Percentiles rank a stretch among this genome's conserved stretches.
These are phyloP conservation scores for Candida tropicalis DNA, from an alignment of 1,139 yeast species.

Conservation along the genomic window DNA sequence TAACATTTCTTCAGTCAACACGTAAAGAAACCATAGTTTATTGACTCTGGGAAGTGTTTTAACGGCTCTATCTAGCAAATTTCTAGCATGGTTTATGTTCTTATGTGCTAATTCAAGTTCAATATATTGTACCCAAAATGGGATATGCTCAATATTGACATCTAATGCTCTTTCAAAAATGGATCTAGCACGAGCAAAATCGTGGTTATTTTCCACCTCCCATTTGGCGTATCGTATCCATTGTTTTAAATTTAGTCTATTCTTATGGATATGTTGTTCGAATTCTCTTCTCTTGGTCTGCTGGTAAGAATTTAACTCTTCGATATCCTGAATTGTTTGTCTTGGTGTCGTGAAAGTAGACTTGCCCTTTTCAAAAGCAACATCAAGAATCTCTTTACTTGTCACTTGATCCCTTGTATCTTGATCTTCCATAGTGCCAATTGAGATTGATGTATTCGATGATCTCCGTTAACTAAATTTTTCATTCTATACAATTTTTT, in stretches of 20 bases:
- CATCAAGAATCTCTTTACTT: conserved; percentile 42
- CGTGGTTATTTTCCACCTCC: conserved; percentile 78
- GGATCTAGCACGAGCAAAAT: conserved; percentile 74
- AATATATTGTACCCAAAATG: conserved; percentile 84
- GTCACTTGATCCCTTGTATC: conserved; percentile 24
- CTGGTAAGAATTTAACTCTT: conserved; percentile 77
- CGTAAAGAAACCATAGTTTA: conserved; percentile 84
- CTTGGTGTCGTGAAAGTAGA: conserved; percentile 32
- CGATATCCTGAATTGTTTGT: conserved; percentile 70
- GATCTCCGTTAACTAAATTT: not conserved
- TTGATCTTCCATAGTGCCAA: not conserved
- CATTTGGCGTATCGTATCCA: conserved; percentile 93
- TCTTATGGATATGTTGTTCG: conserved; percentile 83
- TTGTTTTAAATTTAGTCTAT: conserved; percentile 78
- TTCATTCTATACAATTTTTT: not conserved
- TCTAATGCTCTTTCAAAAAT: conserved; percentile 86
- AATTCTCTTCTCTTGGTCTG: conserved; percentile 76
- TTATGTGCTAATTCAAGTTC: conserved; percentile 73
- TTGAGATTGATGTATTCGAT: not conserved
- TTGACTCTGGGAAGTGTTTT: conserved; percentile 74
- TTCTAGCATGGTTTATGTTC: conserved; percentile 87
- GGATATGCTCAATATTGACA: conserved; percentile 72
- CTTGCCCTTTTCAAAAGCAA: conserved; percentile 34
- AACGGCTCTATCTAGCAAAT: conserved; percentile 78
- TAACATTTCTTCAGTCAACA: conserved; percentile 79